Base-by-base conservation (phyloP, 148 eudicot genomes). In the Gaultheria prostrata region DNA sequence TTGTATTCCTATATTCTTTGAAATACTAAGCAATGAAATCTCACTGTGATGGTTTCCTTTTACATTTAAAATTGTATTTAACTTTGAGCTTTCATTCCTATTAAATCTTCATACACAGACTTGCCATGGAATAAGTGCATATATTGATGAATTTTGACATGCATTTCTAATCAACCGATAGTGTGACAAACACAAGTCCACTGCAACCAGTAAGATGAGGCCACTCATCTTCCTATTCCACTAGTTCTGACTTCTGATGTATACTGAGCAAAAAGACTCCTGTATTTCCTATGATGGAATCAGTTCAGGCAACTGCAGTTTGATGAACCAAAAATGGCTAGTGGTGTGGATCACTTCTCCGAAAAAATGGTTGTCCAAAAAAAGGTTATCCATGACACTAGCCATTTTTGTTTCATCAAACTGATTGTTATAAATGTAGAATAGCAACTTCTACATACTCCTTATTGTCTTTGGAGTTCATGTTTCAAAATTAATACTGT, bases 241-340 rank as follows among this genome's bases (percentile, higher is more conserved):
- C 81, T 79, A 57, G 70, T 79, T 79, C 69, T 54, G 70, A 20
- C 32, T 79, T 79, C 69, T 54, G 70, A 20, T 54, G 48, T 26
- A 3, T 79, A 35, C 82, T 39, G 46, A 28, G 80, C 39, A 4
- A 78, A 78, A 51, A 28, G 24, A 33, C 70, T 57, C 30, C 18
- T 56, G 50, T 33, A 17, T 57, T 4, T 45, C 32, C 57, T 78
- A 21, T 51, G 54, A 53, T 51, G 80, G 63, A 45, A 15, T 78
- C 39, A 26, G 80, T 78, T 13, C n/a, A 53, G 35, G 57, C 32
- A 14, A 76, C 3, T 49, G 53, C 53, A 74, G 30, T 45, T 74
- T 74, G 51, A 74, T 1, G 11, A 48, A 48, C 56, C 56, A 45
- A 49, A 12, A 46, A 76, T 46, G 56, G 75, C 57, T 49, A 76